Conservation (phyloP, 306 rosid genomes). For the Quercus parvula region DNA sequence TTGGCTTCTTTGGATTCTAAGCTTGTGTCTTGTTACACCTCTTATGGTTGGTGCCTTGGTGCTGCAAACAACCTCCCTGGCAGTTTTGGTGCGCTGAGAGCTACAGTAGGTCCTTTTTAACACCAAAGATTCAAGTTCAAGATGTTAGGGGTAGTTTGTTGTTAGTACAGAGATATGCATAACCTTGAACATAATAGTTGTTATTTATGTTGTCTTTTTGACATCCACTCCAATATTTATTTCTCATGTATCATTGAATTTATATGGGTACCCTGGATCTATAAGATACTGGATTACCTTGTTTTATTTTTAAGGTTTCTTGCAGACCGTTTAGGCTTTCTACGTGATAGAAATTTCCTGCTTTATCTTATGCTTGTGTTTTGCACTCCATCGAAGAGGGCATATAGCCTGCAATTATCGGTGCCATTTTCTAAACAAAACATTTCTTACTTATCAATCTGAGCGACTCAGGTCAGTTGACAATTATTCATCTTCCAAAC, state of each 20-base stretch:
- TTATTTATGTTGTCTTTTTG: not conserved
- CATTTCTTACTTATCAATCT: too few species aligned
- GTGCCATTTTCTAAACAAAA: too few species aligned
- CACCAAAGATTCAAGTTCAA: constrained; percentile 24
- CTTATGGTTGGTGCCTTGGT: constrained; percentile 14
- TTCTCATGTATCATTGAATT: constrained; percentile 12
- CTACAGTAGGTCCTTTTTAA: constrained; percentile 36
- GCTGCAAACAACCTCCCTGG: constrained; percentile 7
- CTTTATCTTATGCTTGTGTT: not conserved
- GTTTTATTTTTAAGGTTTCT: not conserved
- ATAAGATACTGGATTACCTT: not conserved
- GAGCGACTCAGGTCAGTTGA: too few species aligned
- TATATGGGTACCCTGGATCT: not conserved
- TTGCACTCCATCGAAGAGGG: too few species aligned
- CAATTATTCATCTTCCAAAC: too few species aligned
- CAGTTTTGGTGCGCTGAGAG: constrained; percentile 42
- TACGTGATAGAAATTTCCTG: not conserved
- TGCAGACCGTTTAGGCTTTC: not conserved
- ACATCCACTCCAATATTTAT: not conserved
- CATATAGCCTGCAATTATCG: too few species aligned
- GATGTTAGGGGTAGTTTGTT: constrained; percentile 38
- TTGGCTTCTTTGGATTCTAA: constrained; percentile 86
- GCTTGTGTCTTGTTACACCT: not conserved
- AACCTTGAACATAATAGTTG: constrained; percentile 1
- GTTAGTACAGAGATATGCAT: constrained; percentile 2